Percentiles rank a stretch among this genome's conserved stretches.
These are phyloP conservation scores for Aspergillus hiratsukae DNA, from an alignment of 2,329 filamentous ascomycete species.

Conservation along the genomic window DNA sequence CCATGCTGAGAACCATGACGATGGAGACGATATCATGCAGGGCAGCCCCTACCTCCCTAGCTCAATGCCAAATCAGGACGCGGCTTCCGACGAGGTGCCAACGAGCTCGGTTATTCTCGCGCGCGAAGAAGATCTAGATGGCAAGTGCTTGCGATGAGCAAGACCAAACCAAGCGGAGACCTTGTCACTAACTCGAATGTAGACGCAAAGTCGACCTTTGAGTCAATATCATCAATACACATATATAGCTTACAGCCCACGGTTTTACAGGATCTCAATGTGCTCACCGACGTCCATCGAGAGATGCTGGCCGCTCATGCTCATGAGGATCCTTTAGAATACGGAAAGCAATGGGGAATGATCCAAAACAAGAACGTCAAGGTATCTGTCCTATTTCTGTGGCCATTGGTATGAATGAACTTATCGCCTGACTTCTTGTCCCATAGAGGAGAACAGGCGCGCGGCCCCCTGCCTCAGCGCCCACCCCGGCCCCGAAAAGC, in stretches of 20 bases:
- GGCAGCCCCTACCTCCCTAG: constrained; percentile 65
- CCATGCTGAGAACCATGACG: constrained; percentile 49
- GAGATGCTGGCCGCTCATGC: constrained; percentile 55
- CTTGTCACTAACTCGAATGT: constrained; percentile 1
- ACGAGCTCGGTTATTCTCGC: constrained; percentile 62
- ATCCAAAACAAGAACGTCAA: constrained; percentile 69
- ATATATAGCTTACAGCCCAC: constrained; percentile 78
- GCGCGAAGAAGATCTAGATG: constrained; percentile 66
- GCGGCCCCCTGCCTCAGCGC: constrained; percentile 32
- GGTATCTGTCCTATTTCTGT: constrained; percentile 27
- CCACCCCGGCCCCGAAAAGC: constrained; percentile 29
- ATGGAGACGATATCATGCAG: constrained; percentile 56
- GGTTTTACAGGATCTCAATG: constrained; percentile 65
- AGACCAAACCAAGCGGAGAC: not conserved
- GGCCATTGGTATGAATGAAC: not conserved
- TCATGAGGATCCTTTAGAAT: constrained; percentile 56
- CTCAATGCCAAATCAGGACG: constrained; percentile 56
- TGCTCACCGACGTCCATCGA: constrained; percentile 65
- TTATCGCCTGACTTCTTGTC: not conserved
- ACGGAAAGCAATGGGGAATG: constrained; percentile 62
- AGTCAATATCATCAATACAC: constrained; percentile 72
- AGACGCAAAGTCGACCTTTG: constrained; percentile 66
- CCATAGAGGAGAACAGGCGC: constrained; percentile 45
- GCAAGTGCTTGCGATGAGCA: constrained; percentile 37
- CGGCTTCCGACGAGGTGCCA: constrained; percentile 47